Base-by-base conservation (phyloP, 2,329 filamentous ascomycete genomes). In the Aspergillus sp. region DNA sequence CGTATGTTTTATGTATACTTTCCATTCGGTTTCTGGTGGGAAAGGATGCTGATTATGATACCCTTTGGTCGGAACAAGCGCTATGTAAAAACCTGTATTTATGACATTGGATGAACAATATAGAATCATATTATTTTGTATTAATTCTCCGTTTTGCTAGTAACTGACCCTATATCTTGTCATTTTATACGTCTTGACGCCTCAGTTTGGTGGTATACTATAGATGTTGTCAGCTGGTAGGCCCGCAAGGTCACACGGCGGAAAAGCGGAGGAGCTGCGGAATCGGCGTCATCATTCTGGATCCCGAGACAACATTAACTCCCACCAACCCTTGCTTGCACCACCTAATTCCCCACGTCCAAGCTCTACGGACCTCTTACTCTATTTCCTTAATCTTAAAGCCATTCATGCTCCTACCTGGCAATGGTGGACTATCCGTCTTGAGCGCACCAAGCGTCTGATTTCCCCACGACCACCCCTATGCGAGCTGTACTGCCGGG, bases 401-500 rank as follows among this genome's bases (percentile, higher is more conserved):
- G 23, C 19, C 21, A n/a, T 19, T 24, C 33, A 24, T 17, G 3
- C 23, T 43, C 44, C 21, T 9, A 19, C 3, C 61, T 60, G 65
- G 70, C 67, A 67, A 75, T 75, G 73, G 66, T 75, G 64, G 73
- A 69, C 66, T 56, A 41, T 59, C 56, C 55, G 39, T 56, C 56
- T 57, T 54, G 50, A 67, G 64, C 66, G 67, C 68, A 72, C 61
- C 60, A 56, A 66, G 63, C 64, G 64, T 66, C 58, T 61, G 55
- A 57, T 59, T 52, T 61, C 64, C 45, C 59, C 64, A 57, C 62
- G 64, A 67, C 71, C 70, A 70, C 73, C 79, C 86, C 79, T 75
- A 92, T 92, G 89, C 87, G 87, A 82, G 84, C 86, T 72, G 85
- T 93, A 77, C 83, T 93, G 68, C 91, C 91, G 63, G 90, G 90